Evolutionary conservation across 768 basidiomycete genomes (phyloP), one percentile per base, ranked within the genome.

Genomic region (Dacryopinax primogenitus): DNA sequence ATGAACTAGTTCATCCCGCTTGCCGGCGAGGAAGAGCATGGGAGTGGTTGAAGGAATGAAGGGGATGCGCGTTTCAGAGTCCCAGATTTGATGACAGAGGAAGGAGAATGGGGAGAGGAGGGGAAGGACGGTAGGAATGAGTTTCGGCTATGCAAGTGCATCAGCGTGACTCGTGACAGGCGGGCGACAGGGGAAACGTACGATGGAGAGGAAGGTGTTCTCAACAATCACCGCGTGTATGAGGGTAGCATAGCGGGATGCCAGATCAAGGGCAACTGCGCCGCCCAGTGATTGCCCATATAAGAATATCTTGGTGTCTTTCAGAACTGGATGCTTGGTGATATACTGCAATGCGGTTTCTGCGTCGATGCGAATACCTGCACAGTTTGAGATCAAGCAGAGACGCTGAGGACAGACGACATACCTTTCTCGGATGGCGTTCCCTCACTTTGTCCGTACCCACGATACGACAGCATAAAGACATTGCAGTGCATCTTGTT

Each of bases 381-480:
- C 4, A 33, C 11, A 30, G 4, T 3, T 30, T 58, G 3, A 58
- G 51, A 26, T 58, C 4, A 23, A 58, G 11, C 51, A 32, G 26
- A 18, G 26, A 18, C 4, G 51, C 12, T 26, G 51, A 7, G 26
- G 11, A 30, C 2, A 30, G 51, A 18, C 3, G 51, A 67, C 76
- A 62, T 64, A 87, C 92, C 91, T 74, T 84, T 82, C 74, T 96
- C 92, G 18, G 86, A 90, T 0, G 93, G 90, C 0, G 81, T 80
- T 1, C 95, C 95, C 69, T 93, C 88, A 0, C 90, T 93, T 30
- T 78, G 81, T 1, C 94, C 95, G 71, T 98, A 98, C 88, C 93
- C 93, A 71, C 95, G 78, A 72, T 99, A 99, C 61, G 89, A 92
- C 66, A 95, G 77, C 87, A 97, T 92, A 39, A 98, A 77, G 1